Evolutionary conservation across 2,329 filamentous ascomycete species (phyloP).

Genomic region (Juglanconis sp.): DNA sequence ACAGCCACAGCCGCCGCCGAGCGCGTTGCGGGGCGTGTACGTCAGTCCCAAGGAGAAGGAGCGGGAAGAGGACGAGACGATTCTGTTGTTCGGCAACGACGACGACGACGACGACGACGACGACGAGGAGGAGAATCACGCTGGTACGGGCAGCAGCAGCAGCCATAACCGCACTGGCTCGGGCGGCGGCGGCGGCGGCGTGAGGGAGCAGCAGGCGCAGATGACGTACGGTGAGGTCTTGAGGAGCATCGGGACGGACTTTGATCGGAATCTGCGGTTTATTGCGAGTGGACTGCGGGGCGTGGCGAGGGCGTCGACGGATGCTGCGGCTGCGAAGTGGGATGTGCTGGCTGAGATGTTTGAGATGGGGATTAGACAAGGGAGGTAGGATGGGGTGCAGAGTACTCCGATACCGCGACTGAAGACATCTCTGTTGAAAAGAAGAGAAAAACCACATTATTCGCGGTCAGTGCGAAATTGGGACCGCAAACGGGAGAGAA

Average conservation of each 20-base stretch:
- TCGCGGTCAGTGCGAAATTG: no score
- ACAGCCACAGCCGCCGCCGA: constrained; percentile 24
- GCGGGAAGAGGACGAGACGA: constrained; percentile 21
- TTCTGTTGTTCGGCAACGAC: constrained; percentile 20
- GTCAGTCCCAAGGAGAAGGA: constrained; percentile 29
- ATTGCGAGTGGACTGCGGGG: constrained; percentile 70
- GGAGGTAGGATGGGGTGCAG: not conserved
- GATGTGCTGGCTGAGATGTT: constrained; percentile 79
- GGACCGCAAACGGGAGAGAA: no score
- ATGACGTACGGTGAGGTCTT: constrained; percentile 52
- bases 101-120: constrained; percentile 35
- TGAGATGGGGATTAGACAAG: constrained; percentile 45
- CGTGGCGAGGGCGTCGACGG: constrained; percentile 69
- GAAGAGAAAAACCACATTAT: no score
- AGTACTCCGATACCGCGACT: no score
- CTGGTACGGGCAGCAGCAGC: not conserved
- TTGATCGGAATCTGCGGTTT: constrained; percentile 66
- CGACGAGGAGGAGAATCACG: constrained; percentile 27
- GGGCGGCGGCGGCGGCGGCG: not conserved
- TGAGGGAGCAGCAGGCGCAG: constrained; percentile 8
- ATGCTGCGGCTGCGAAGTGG: constrained; percentile 61
- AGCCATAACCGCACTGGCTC: not conserved
- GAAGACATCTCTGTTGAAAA: no score
- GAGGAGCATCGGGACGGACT: constrained; percentile 56
- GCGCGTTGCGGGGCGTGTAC: constrained; percentile 15